Conservation (phyloP, 192 early-diverging fungal genomes). For the Coemansia sp. region DNA sequence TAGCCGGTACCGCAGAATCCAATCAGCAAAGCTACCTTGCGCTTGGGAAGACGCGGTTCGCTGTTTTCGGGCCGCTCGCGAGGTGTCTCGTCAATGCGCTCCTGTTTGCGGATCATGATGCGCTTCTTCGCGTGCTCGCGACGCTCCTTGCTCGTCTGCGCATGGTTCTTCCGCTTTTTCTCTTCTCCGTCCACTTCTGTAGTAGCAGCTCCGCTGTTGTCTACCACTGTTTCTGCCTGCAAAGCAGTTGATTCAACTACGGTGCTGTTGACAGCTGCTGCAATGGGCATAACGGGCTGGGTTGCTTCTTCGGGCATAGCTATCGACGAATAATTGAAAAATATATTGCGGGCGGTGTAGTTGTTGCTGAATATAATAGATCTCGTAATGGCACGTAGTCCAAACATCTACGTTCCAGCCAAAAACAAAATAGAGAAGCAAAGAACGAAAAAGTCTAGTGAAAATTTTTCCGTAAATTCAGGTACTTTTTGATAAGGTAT, state of each 20-base stretch:
- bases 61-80: constrained; percentile 9
- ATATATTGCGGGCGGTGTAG: background rate
- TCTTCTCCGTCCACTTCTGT: background rate
- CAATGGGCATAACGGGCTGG: background rate
- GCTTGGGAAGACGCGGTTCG: constrained; percentile 69
- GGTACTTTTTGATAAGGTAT: no score
- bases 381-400: background rate
- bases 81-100: constrained; percentile 7
- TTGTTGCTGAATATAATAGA: background rate
- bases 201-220: background rate
- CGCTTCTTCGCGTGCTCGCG: constrained; percentile 40
- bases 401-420: background rate
- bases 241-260: background rate
- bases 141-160: constrained; percentile 45
- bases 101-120: constrained; percentile 23
- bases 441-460: no score
- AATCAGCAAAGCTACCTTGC: constrained; percentile 84
- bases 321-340: background rate
- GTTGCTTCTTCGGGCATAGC: constrained; percentile 1
- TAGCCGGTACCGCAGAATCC: constrained; percentile 95
- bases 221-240: background rate
- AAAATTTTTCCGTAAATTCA: no score
- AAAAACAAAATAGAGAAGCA: no score
- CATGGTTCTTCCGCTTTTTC: constrained; percentile 22
- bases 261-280: background rate